A percentile compares a stretch with the other conserved stretches of the same genome.
Conservation (phyloP, 176 grass and related monocot species). For the Ampelocalamus luodianensis region DNA sequence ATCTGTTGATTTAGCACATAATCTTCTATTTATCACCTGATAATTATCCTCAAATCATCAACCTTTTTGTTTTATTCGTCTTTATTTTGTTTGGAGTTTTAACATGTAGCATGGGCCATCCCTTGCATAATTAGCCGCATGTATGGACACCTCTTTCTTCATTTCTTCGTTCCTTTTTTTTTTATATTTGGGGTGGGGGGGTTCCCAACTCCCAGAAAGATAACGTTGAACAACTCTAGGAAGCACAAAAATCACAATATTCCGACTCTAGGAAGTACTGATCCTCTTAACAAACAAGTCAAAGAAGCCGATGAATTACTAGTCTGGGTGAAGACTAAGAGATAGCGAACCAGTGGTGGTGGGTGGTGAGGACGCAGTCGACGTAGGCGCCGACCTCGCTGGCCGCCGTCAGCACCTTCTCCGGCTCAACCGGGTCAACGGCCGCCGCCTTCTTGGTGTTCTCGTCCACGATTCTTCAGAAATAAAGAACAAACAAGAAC, state of each 20-base stretch:
- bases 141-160: background rate
- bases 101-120: background rate
- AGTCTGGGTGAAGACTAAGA: background rate
- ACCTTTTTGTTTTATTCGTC: background rate
- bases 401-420: conserved; percentile 69
- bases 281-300: conserved; percentile 8
- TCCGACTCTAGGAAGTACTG: background rate
- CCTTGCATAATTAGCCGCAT: background rate
- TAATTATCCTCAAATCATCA: conserved; percentile 19
- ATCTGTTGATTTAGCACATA: background rate
- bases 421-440: conserved; percentile 87
- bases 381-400: conserved; percentile 66
- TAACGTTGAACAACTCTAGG: background rate
- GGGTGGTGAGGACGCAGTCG: conserved; percentile 79
- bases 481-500: conserved; percentile 27
- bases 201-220: background rate
- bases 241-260: conserved; percentile 7
- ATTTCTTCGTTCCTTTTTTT: background rate
- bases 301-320: background rate
- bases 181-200: too few species aligned
- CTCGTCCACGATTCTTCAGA: conserved; percentile 81
- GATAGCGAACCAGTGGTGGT: conserved; percentile 75
- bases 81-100: background rate
- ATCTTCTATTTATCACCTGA: background rate
- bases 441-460: conserved; percentile 72